Evolutionary conservation across 345 rosid species (phyloP).

Genomic region (Salix udensis): DNA sequence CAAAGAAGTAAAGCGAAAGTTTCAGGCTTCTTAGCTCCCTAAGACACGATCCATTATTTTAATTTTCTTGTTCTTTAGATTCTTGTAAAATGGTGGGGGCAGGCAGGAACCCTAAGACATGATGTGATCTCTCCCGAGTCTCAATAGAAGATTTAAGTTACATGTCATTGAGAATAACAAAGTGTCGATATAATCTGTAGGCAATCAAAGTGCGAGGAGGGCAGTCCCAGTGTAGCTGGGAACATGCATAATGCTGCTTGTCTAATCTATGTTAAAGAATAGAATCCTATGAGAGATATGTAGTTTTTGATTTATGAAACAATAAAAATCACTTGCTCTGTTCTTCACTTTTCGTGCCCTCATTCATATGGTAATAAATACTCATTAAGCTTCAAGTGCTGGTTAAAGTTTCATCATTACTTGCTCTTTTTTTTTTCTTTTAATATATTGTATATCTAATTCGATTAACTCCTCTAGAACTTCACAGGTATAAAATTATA

Average conservation of each 20-base stretch:
- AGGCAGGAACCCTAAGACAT: background rate
- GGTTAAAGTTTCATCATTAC: no score
- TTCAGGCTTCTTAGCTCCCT: constrained; percentile 1
- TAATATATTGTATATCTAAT: background rate
- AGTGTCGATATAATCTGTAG: background rate
- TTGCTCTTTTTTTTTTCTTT: background rate
- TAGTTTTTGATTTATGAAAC: background rate
- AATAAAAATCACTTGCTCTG: background rate
- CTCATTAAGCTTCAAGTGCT: background rate
- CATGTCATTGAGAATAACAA: no score
- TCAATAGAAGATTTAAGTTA: no score
- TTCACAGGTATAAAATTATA: no score
- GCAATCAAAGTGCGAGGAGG: no score
- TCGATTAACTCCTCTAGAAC: background rate
- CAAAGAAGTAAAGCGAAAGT: constrained; percentile 1
- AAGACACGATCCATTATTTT: background rate
- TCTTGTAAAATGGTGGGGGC: constrained; percentile 9
- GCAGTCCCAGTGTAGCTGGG: no score
- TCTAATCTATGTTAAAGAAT: background rate
- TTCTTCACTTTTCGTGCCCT: background rate
- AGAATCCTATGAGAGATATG: background rate
- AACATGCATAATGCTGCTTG: no score
- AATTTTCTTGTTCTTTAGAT: background rate
- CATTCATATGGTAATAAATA: background rate
- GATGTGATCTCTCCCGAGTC: constrained; percentile 1